Evolutionary conservation across 2,329 filamentous ascomycete species (phyloP), one percentile per base, ranked within the genome.

Genomic region (Neofusicoccum ribis): DNA sequence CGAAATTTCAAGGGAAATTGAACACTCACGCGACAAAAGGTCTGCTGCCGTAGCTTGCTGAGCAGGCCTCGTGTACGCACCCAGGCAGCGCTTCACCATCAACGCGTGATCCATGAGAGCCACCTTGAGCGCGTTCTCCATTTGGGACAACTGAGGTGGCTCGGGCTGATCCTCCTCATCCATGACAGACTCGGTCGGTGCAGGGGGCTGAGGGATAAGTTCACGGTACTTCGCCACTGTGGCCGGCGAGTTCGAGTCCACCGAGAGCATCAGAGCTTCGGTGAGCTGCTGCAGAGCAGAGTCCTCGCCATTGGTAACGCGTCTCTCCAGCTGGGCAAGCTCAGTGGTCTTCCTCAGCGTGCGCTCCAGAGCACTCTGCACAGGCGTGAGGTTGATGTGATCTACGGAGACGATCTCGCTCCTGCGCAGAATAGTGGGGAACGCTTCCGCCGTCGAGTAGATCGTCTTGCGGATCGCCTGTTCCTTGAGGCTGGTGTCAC

Each of bases 291-390:
- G 85, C 15, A 89, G 85, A 49, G 87, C 86, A 8, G 89, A 86
- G 41, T 92, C 88, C 65, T 94, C 91, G 5, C 90, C 90, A 23
- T 91, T 88, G 0, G 83, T 80, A 8, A 94, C 83, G 58, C 88
- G 88, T 75, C 89, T 91, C 75, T 96, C 92, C 1, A 97, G 81
- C 0, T 85, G 79, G 1, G 87, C 83, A 80, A 98, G 86, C 77
- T 98, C 94, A 66, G 91, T 87, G 0, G 94, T 96, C 81, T 97
- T 97, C 66, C 93, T 88, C 71, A 92, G 89, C 37, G 95, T 94
- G 15, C 94, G 89, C 76, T 98, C 94, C 67, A 98, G 83, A 0
- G 91, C 94, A n/a, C 92, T 93, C 77, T 97, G 91, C 66, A 95
- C 83, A 6, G 93, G 88, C 37, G 85, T 86, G 31, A 97, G 82